Evolutionary conservation across 2,329 filamentous ascomycete species (phyloP), one percentile per base, ranked within the genome.

Genomic region (Aspergillus flavus): DNA sequence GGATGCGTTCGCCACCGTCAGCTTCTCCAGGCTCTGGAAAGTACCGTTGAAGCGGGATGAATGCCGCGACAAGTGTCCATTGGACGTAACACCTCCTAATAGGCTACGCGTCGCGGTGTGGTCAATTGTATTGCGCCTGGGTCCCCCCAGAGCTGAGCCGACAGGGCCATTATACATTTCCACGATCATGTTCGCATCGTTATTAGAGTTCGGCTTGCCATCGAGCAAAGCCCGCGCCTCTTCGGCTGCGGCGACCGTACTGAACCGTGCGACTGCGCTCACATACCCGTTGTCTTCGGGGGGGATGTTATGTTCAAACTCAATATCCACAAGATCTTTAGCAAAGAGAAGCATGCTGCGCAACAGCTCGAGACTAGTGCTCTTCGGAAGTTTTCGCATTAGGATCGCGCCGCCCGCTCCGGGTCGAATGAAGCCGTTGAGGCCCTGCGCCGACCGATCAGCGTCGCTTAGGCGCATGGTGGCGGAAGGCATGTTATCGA

Each of bases 321-420:
- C 84, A 61, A 83, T 84, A 66, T 87, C 84, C 56, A 87, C 77
- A 56, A 89, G 80, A 66, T 89, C 86, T 69, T 87, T 86, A 23
- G 87, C 86, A 69, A 90, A 89, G n/a, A 89, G 80, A 6, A 90
- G 79, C 80, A 90, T 87, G 73, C 85, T 87, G 67, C 84, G 83
- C 61, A 90, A 80, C 21, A 84, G 81, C 66, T 89, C 87, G 57
- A 81, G 76, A 70, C 83, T 86, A 50, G 84, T 88, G 72, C 83
- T 87, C 63, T 80, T 82, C 4, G 87, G 86, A 16, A 90, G 79
- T 68, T 84, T 86, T 71, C 86, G 86, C 78, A 90, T 81, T 61
- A 87, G 75, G 64, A 90, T 81, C 53, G 80, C 76, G 53, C 78
- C 75, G 58, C 72, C 74, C 23, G 70, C 73, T 52, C 62, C 67